Conservation (phyloP, 2,329 filamentous ascomycete species). For the Pseudodiploospora longispora region DNA sequence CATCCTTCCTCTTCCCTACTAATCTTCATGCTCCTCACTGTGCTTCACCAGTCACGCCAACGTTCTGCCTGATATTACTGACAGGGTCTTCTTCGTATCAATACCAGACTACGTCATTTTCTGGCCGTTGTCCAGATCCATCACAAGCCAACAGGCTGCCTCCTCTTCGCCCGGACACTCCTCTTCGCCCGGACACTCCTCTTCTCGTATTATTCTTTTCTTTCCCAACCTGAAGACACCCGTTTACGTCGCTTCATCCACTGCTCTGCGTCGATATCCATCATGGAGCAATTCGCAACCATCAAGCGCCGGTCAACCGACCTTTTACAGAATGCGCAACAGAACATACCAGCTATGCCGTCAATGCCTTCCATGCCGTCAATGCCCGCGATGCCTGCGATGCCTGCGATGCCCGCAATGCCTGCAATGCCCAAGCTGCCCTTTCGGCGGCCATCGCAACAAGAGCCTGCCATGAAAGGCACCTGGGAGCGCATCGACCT, state of each 20-base stretch:
- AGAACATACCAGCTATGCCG: constrained; percentile 34
- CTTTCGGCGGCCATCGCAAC: constrained; percentile 6
- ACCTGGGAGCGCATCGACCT: constrained; percentile 54
- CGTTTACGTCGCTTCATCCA: background rate
- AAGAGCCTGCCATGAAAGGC: constrained; percentile 35
- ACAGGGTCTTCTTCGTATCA: too few relatives aligned
- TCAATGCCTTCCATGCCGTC: constrained; percentile 10
- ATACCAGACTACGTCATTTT: too few relatives aligned
- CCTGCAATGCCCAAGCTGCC: constrained; percentile 5
- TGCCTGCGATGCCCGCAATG: constrained; percentile 28
- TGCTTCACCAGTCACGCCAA: too few relatives aligned
- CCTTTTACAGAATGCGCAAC: constrained; percentile 41
- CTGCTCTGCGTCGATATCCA: background rate
- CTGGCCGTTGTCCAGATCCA: too few relatives aligned
- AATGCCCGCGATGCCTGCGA: constrained; percentile 1
- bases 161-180: background rate
- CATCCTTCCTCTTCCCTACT: too few relatives aligned
- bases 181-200: background rate
- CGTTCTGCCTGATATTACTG: too few relatives aligned
- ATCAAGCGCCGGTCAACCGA: constrained; percentile 49
- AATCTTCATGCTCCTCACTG: too few relatives aligned
- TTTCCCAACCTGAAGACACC: background rate
- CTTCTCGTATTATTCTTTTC: background rate
- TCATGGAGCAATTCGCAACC: constrained; percentile 46
- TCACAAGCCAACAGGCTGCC: too few relatives aligned